Percentiles rank a stretch among this genome's conserved stretches.
Evolutionary conservation across 345 rosid genomes (phyloP).

Genomic region (Hypericum androsaemum): DNA sequence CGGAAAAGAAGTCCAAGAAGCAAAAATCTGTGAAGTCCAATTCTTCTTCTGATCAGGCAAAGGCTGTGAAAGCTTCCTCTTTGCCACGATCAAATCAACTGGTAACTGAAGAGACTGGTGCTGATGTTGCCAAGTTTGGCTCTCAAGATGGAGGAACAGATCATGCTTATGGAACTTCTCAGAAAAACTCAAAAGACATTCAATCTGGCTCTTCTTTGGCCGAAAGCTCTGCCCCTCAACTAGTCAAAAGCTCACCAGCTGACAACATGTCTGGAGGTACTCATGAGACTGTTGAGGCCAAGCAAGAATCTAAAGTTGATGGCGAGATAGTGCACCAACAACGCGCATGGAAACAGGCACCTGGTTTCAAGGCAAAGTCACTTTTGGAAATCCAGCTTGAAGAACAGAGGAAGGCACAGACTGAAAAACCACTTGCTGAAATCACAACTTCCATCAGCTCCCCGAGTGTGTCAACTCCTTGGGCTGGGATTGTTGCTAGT

Average conservation of each 20-base stretch:
- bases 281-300: conserved; percentile 25
- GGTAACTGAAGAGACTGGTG: conserved; percentile 30
- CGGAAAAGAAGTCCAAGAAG: conserved; percentile 80
- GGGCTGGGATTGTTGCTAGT: conserved; percentile 64
- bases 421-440: conserved; percentile 50
- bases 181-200: conserved; percentile 18
- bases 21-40: conserved; percentile 52
- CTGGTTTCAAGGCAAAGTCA: conserved; percentile 88
- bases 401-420: conserved; percentile 63
- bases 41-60: conserved; percentile 40
- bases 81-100: conserved; percentile 36
- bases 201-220: conserved; percentile 20
- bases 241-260: conserved; percentile 20
- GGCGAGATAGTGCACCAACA: conserved; percentile 29
- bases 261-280: conserved; percentile 20
- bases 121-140: conserved; percentile 23
- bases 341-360: conserved; percentile 96
- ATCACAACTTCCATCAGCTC: conserved; percentile 30
- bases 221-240: conserved; percentile 28
- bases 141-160: conserved; percentile 14
- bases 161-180: conserved; percentile 15
- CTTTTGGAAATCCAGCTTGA: conserved; percentile 94
- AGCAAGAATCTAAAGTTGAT: conserved; percentile 23
- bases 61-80: conserved; percentile 34
- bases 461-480: conserved; percentile 40